Evolutionary conservation across 768 basidiomycete genomes (phyloP).

Genomic region (Coprinellus micaceus): DNA sequence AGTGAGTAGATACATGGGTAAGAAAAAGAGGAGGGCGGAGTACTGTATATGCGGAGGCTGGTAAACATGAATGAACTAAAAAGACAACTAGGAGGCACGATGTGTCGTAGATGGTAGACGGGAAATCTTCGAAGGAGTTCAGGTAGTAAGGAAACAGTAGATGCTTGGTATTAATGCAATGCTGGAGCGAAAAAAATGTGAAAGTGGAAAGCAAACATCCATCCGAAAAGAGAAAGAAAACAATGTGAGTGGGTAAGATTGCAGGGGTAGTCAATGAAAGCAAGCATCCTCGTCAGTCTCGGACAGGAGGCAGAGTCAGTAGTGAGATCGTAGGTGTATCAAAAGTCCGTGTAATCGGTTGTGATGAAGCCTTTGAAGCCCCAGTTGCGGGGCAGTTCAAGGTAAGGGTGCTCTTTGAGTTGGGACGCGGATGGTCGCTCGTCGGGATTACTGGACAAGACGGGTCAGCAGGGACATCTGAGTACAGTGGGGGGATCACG

Average conservation of each 20-base stretch:
- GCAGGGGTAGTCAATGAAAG: constrained; percentile 4
- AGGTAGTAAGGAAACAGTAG: no score
- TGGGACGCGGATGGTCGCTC: constrained; percentile 78
- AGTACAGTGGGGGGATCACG: constrained; percentile 25
- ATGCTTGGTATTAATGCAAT: constrained; percentile 3
- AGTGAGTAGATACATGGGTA: constrained; percentile 1
- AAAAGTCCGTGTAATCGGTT: constrained; percentile 1
- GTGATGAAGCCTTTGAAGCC: constrained; percentile 62
- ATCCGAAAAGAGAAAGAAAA: neutral
- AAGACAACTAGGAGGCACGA: no score
- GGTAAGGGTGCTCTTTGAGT: constrained; percentile 76
- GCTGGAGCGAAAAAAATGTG: neutral
- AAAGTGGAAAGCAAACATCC: neutral
- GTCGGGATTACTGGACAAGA: constrained; percentile 63
- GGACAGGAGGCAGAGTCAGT: no score
- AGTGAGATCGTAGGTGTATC: no score
- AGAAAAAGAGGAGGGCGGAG: neutral
- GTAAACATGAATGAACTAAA: no score
- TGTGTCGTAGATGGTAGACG: no score
- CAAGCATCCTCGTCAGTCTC: no score
- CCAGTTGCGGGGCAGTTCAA: constrained; percentile 71
- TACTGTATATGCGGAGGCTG: no score
- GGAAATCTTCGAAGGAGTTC: no score
- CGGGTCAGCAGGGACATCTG: constrained; percentile 6
- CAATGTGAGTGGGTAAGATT: constrained; percentile 1